Conservation (phyloP, 164 flowering plant genomes). For the Berberis vulgaris region DNA sequence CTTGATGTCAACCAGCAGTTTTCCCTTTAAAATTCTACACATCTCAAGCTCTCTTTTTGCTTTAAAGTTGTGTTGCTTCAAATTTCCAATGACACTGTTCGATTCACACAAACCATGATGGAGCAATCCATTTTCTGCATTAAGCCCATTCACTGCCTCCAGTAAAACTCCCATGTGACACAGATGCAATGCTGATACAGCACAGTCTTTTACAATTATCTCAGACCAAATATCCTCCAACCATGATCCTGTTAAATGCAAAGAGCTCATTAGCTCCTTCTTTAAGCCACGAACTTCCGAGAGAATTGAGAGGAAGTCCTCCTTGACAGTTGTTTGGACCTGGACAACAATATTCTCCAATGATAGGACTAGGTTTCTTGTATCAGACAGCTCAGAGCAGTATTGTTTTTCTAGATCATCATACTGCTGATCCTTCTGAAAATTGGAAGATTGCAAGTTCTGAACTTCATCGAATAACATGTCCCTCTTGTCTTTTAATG, state of each 20-base stretch:
- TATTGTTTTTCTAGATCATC: constrained; percentile 39
- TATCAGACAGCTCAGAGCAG: constrained; percentile 26
- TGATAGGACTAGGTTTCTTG: constrained; percentile 28
- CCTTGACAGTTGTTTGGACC: constrained; percentile 24
- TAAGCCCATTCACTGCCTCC: constrained; percentile 69
- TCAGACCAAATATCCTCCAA: constrained; percentile 91
- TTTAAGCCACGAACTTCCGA: constrained; percentile 41
- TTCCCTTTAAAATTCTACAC: constrained; percentile 62
- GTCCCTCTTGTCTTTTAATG: constrained; percentile 32
- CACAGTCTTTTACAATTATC: constrained; percentile 73
- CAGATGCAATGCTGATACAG: constrained; percentile 70
- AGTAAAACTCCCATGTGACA: constrained; percentile 83
- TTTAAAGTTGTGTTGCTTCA: constrained; percentile 59
- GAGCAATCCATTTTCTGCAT: constrained; percentile 86
- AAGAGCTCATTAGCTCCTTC: constrained; percentile 34
- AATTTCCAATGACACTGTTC: constrained; percentile 42
- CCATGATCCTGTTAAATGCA: constrained; percentile 37
- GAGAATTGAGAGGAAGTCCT: constrained; percentile 32
- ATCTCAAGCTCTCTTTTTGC: constrained; percentile 65
- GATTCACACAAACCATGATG: constrained; percentile 70
- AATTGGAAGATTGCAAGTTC: constrained; percentile 33
- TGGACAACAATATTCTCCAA: constrained; percentile 37
- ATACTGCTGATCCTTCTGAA: constrained; percentile 31
- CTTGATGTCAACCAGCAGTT: constrained; percentile 69
- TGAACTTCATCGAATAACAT: constrained; percentile 34